Base-by-base conservation (phyloP, 2,329 filamentous ascomycete species). In the Bipolaris victoriae region DNA sequence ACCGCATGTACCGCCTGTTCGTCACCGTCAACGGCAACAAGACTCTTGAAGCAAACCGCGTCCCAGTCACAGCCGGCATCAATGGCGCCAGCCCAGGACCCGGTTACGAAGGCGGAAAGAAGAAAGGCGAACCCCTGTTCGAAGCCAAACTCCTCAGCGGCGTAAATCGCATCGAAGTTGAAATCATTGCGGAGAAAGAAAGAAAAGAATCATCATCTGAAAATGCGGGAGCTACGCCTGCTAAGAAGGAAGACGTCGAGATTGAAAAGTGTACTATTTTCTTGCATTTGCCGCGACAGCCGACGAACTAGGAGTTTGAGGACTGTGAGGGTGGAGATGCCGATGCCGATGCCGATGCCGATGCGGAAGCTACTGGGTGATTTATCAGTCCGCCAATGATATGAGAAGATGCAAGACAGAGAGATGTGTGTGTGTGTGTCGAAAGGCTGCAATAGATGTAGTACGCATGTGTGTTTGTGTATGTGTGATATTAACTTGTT, bases 191-290 rank as follows among this genome's bases (percentile, higher is more conserved):
- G 1, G 88, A 88, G 6, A 82, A 91, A 41, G 61, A 86, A 84
- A 1, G 85, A 81, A 67, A 63, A 55, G 50, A 60, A 40, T 55
- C 64, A 41, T 57, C 64, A 43, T 33, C 58, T 7, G 68, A 72
- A 45, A 66, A 69, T 6, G 70, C 63, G 16, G 57, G 62, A 44
- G 7, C 41, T 5, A 13, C 18, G 13, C 57, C 29, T 11, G 3
- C 41, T 11, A 75, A 69, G 49, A 57, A 57, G 18, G 54, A 57
- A 54, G 76, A 88, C 60, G 84, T 89, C 35, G 91, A 95, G 72
- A 80, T 93, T 61, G 92, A 97, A 79, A 89, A 89, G 66, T 83
- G 92, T 55, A 91, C 87, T 1, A 81, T 95, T 26, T 90, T 90
- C 76, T 84, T 89, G 59, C 89, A 95, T 75, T 77, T 96, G 66